Percentiles rank a stretch among this genome's conserved stretches.
These are phyloP conservation scores for Pseudogymnoascus sp. DNA, from an alignment of 2,329 filamentous ascomycete species.

Conservation along the genomic window DNA sequence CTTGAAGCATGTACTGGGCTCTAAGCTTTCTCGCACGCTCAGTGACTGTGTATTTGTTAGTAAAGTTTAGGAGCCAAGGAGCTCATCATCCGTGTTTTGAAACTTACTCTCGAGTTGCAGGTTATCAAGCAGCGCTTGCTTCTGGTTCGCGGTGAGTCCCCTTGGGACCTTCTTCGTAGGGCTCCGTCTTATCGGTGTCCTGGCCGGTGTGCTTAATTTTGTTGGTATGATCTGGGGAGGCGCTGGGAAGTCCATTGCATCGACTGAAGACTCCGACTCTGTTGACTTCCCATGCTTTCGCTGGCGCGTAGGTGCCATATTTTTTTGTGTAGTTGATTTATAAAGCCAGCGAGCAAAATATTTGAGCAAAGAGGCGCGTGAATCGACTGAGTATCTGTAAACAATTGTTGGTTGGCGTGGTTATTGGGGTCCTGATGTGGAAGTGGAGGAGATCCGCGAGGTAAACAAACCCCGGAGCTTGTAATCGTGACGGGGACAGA, in stretches of 20 bases:
- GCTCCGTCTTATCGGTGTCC: constrained; percentile 39
- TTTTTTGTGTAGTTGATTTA: constrained; percentile 12
- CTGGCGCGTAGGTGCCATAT: constrained; percentile 41
- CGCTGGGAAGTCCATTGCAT: constrained; percentile 22
- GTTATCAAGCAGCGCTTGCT: constrained; percentile 82
- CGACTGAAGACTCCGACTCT: constrained; percentile 21
- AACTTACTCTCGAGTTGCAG: constrained; percentile 75
- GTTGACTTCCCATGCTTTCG: constrained; percentile 38
- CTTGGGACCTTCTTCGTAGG: constrained; percentile 55
- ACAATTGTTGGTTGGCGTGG: background rate
- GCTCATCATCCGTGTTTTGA: background rate
- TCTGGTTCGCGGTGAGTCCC: constrained; percentile 62
- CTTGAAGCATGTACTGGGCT: constrained; percentile 81
- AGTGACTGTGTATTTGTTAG: constrained; percentile 51
- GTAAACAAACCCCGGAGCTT: constrained; percentile 3
- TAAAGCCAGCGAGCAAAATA: background rate
- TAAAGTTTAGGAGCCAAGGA: constrained; percentile 17
- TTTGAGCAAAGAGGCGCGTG: background rate
- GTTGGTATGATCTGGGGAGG: constrained; percentile 24
- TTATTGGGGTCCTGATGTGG: background rate
- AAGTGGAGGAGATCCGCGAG: background rate
- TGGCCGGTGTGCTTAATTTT: constrained; percentile 30
- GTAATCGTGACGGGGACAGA: background rate
- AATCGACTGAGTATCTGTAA: background rate
- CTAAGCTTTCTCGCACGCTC: constrained; percentile 80